Evolutionary conservation across 2,329 filamentous ascomycete genomes (phyloP), one percentile per base, ranked within the genome.

Genomic region (Aspergillus costaricaensis): DNA sequence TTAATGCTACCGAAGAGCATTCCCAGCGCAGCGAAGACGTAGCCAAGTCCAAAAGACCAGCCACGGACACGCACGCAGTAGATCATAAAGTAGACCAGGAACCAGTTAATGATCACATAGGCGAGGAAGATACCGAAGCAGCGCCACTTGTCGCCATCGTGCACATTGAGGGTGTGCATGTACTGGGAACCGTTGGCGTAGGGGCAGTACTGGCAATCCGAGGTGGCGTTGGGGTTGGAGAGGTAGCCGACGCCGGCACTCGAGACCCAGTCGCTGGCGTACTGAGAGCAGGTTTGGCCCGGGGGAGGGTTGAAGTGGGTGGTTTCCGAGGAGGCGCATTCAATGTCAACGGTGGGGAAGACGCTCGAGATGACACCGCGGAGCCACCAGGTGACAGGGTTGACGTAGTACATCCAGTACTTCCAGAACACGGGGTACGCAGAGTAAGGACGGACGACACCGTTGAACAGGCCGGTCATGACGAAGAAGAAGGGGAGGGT

Each of bases 401-500:
- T 90, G 66, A 88, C 74, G 70, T 84, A 90, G 77, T 89, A 89
- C 80, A 79, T 81, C 86, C 88, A 91, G 76, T 89, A 90, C 41
- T 82, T 80, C 88, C 88, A 94, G 78, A 92, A 91, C 25, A 85
- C 84, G 0, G 86, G 85, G 32, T 92, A 80, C 62, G 82, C 77
- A 1, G 75, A 67, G 73, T 91, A 92, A 0, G 90, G 86, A 2
- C 88, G 83, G 9, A 93, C 84, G 19, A 93, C 86, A 65, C 91
- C 91, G 78, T 91, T 92, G 82, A 93, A 92, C 23, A 91, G 76
- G 43, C 83, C 83, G 69, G 91, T 88, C 80, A 91, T 87, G 73
- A 92, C 86, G 78, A 93, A 90, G 83, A 93, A 91, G 80, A 93
- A 92, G 0, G 90, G 90, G 5, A 92, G 79, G 21, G 88, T 77